These are phyloP conservation scores for Dendryphion nanum DNA, from an alignment of 2,329 filamentous ascomycete species.

Conservation along the genomic window DNA sequence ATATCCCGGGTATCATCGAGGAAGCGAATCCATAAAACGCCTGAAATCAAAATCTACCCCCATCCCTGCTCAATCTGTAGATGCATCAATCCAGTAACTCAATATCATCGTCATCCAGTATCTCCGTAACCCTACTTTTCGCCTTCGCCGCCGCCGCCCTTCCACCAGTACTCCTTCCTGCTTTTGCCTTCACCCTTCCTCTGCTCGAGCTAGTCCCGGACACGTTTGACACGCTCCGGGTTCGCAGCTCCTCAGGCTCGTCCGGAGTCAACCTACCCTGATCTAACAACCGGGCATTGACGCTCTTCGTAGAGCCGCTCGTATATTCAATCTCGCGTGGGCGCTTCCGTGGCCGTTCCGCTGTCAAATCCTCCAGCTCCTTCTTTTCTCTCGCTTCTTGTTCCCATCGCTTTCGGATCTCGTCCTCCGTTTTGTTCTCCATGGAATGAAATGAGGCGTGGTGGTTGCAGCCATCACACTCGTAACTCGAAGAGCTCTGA, in stretches of 20 bases:
- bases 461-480: slow-evolving; percentile 56
- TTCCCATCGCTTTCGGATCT: slow-evolving; percentile 47
- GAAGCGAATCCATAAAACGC: no score
- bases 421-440: slow-evolving; percentile 52
- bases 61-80: no score
- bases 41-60: no score
- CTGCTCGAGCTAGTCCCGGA: slow-evolving; percentile 6
- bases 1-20: no score
- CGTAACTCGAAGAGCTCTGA: slow-evolving; percentile 50
- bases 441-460: slow-evolving; percentile 56
- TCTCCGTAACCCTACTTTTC: slow-evolving; percentile 18
- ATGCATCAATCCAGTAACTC: no score
- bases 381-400: slow-evolving; percentile 33
- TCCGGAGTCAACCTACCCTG: slow-evolving; percentile 8
- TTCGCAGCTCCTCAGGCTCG: slow-evolving; percentile 1
- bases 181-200: slow-evolving; percentile 5
- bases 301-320: slow-evolving; percentile 1
- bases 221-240: slow-evolving; percentile 1
- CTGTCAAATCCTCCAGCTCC: slow-evolving; percentile 11
- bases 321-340: slow-evolving; percentile 24
- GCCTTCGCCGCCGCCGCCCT: slow-evolving; percentile 6
- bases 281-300: slow-evolving; percentile 1
- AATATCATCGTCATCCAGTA: slow-evolving; percentile 3
- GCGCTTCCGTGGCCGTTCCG: slow-evolving; percentile 26
- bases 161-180: slow-evolving; percentile 6